Base-by-base conservation (phyloP, 805 yeast genomes). In the Monosporozyma aerobia region DNA sequence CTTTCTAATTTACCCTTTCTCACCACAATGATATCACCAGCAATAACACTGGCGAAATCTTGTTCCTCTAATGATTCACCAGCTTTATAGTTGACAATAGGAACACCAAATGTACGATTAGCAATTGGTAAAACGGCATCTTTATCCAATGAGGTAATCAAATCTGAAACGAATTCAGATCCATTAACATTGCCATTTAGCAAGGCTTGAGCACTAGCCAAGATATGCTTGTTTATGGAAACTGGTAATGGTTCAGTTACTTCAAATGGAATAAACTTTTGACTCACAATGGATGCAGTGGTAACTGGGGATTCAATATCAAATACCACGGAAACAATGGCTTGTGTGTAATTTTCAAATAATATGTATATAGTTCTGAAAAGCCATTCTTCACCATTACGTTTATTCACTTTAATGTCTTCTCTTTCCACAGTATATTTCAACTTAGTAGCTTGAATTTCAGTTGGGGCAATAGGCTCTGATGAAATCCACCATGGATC, bases 21-120 rank as follows among this genome's bases (percentile, higher is more conserved):
- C 56, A 89, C 78, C 50, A 89, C 86, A 44, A 89, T 69, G 9
- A 92, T 75, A 67, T 94, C 98, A 54, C 99, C 99, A 0, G 95
- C 83, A 48, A 78, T 75, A 51, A 90, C 78, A 43, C 81, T 85
- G 51, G 81, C 89, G 32, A 70, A 61, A 58, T 78, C 81, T 14
- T 75, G 69, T 9, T n/a, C 44, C 6, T 81, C 77, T 6, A 74
- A 72, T 2, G 73, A 60, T 53, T 72, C 74, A 54, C 73, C 76
- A 16, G 67, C 60, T 83, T 90, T 55, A 85, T 75, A 23, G 78
- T 75, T n/a, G 77, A 66, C 52, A 14, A 69, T 47, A 13, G 65
- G 54, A 2, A 59, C 83, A 41, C 98, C 98, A 65, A 73, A 87
- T 0, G 87, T 77, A 58, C 85, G 81, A 39, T 70, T 66, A 0